A percentile compares a stretch with the other conserved stretches of the same genome.
These are phyloP conservation scores for Penicillium daleae DNA, from an alignment of 495 filamentous ascomycete species.

Conservation along the genomic window DNA sequence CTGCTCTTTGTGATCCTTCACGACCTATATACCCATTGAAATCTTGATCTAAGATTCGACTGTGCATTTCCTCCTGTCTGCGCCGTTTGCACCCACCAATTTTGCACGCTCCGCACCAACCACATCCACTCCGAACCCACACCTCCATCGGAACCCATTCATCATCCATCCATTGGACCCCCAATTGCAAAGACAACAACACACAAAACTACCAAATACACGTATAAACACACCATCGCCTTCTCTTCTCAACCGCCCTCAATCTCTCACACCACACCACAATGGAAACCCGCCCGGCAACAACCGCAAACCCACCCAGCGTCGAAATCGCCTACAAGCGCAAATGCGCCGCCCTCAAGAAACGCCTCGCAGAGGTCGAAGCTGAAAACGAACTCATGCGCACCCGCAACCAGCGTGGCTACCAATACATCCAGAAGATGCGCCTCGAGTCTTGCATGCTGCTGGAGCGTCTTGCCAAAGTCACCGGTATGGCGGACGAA, in stretches of 20 bases:
- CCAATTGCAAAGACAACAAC: background rate
- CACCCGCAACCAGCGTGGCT: constrained; percentile 75
- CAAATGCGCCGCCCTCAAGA: constrained; percentile 95
- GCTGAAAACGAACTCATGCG: constrained; percentile 81
- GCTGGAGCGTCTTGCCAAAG: constrained; percentile 81
- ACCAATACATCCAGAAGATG: constrained; percentile 85
- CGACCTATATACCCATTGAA: background rate
- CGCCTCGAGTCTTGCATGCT: constrained; percentile 89
- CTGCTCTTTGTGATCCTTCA: background rate
- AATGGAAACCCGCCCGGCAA: constrained; percentile 37
- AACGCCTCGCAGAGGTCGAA: constrained; percentile 87
- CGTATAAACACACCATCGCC: background rate
- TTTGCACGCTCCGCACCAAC: background rate
- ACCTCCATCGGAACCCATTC: background rate
- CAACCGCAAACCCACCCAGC: constrained; percentile 68
- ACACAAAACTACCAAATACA: background rate
- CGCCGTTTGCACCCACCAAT: background rate
- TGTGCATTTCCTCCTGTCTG: background rate
- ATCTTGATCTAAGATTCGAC: background rate
- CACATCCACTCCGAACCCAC: background rate
- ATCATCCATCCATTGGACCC: background rate
- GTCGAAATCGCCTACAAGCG: constrained; percentile 94
- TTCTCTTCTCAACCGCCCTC: background rate
- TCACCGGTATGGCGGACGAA: constrained; percentile 72
- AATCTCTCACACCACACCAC: constrained; percentile 13